phyloP scores from a whole-genome alignment of 2,329 filamentous ascomycete species.

The Paracamarosporium sp. region DNA sequence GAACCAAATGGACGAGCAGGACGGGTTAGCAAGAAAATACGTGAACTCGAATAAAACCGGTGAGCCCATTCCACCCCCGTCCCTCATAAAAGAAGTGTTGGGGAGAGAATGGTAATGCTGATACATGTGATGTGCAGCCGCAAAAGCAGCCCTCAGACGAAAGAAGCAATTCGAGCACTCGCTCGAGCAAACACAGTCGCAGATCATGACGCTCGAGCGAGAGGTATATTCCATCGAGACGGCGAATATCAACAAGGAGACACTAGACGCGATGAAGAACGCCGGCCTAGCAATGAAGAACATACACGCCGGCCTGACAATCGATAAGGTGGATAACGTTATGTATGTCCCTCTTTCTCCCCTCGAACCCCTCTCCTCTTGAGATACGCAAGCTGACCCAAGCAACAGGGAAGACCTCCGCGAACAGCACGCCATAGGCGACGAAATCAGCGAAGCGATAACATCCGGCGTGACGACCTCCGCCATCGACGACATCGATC shows the following conservation, averaged over 20 bases:
- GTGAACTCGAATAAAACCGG: conserved; percentile 89
- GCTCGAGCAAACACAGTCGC: conserved; percentile 85
- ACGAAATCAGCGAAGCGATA: conserved; percentile 90
- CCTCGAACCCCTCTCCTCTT: background rate
- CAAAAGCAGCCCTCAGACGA: conserved; percentile 85
- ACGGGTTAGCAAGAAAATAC: conserved; percentile 85
- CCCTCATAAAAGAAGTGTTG: too few relatives aligned
- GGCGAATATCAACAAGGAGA: conserved; percentile 98
- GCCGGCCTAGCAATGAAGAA: conserved; percentile 89
- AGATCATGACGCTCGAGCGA: conserved; percentile 91
- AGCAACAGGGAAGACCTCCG: conserved; percentile 80
- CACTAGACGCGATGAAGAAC: conserved; percentile 89
- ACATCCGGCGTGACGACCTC: conserved; percentile 70
- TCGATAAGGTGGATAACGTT: conserved; percentile 92
- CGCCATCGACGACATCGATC: conserved; percentile 82
- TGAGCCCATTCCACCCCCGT: conserved; percentile 57
- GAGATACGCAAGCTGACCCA: conserved; percentile 5
- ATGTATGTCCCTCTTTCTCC: conserved; percentile 71
- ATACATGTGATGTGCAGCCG: conserved; percentile 63
- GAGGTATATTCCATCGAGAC: conserved; percentile 97
- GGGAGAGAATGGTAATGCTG: background rate
- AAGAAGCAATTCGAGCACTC: conserved; percentile 96
- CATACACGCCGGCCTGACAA: conserved; percentile 88
- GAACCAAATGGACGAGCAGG: conserved; percentile 92
- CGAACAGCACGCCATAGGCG: conserved; percentile 90